Evolutionary conservation across 2,329 filamentous ascomycete species (phyloP).

Genomic region (Botrytis sinoallii): DNA sequence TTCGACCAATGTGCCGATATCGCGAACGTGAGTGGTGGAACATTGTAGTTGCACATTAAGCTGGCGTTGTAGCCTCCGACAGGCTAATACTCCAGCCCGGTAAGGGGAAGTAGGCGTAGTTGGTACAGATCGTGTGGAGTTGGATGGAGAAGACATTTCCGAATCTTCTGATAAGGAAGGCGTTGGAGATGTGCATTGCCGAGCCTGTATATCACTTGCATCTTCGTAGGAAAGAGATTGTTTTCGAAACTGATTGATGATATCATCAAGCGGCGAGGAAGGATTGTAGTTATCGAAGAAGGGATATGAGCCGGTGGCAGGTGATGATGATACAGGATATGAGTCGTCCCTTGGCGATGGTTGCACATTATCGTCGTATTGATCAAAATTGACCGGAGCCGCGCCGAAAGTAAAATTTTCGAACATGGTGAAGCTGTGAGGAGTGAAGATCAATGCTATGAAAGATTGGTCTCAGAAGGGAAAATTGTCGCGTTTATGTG

Average conservation of each 20-base stretch:
- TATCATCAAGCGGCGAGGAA: conserved; percentile 10
- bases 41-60: conserved; percentile 24
- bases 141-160: conserved; percentile 1
- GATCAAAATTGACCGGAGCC: conserved; percentile 6
- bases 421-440: conserved; percentile 7
- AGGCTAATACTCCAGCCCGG: neutral
- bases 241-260: conserved; percentile 8
- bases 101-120: conserved; percentile 9
- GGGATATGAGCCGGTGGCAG: neutral
- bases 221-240: conserved; percentile 5
- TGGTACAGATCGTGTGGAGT: conserved; percentile 13
- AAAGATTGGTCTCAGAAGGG: neutral
- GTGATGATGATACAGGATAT: neutral
- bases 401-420: conserved; percentile 19
- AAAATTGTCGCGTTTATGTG: neutral
- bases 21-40: conserved; percentile 20
- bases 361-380: conserved; percentile 13
- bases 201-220: neutral
- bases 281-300: neutral
- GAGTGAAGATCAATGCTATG: neutral
- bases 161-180: conserved; percentile 14
- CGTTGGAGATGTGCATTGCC: conserved; percentile 14
- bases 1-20: conserved; percentile 22
- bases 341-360: conserved; percentile 15
- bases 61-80: conserved; percentile 23